Evolutionary conservation across 148 eudicot species (phyloP).

Genomic region (Gaultheria prostrata): DNA sequence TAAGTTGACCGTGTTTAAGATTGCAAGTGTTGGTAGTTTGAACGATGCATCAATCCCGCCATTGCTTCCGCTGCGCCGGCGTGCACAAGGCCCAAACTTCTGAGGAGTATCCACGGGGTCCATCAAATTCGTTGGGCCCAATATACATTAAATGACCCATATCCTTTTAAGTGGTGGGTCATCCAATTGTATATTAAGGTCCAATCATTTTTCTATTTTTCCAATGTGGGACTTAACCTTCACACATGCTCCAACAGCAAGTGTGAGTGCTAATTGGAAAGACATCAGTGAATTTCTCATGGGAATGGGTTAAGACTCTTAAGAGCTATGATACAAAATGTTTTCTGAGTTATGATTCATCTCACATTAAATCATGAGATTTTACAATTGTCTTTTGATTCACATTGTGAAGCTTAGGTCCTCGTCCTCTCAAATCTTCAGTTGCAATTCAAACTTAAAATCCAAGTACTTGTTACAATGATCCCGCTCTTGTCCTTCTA

Average conservation of each 20-base stretch:
- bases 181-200: no score
- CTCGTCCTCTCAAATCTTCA: slow-evolving; percentile 7
- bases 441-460: not conserved
- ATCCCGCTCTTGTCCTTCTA: not conserved
- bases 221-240: no score
- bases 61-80: no score
- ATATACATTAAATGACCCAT: no score
- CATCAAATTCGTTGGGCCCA: no score
- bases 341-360: not conserved
- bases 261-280: not conserved
- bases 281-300: not conserved
- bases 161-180: no score
- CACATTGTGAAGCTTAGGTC: not conserved
- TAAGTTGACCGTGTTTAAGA: not conserved
- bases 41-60: no score
- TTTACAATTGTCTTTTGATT: not conserved
- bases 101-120: no score
- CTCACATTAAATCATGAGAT: not conserved
- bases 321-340: not conserved
- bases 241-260: no score
- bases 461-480: not conserved
- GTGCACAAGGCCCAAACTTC: no score
- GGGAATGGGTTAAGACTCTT: not conserved
- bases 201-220: no score
- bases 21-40: not conserved